Base-by-base conservation (phyloP, 805 yeast species). In the Yarrowia osloensis region DNA sequence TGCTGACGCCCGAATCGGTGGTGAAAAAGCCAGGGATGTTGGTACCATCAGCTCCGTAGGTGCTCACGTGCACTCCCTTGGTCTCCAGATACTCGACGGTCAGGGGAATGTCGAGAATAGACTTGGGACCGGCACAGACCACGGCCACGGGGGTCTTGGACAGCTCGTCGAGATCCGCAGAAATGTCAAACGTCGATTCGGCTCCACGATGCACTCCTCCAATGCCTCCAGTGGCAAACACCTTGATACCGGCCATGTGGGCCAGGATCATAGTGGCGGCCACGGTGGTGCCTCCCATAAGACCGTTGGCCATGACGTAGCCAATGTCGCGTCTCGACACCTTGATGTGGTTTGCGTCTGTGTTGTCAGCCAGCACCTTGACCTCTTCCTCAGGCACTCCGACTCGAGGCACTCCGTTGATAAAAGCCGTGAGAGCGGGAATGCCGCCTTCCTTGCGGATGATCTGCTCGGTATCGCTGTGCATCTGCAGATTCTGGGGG, bases 101-200 rank as follows among this genome's bases (percentile, higher is more conserved):
- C 70, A 88, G 81, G 11, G 83, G 86, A 66, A 92, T 88, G 73
- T 91, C 97, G 67, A 91, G 78, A 65, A 91, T 91, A 42, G 92
- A 86, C 74, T 91, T 91, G 1, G 97, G 97, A 0, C 97, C 97
- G 8, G 96, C 87, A 74, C 97, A 91, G 11, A 91, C 93, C n/a
- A 91, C 97, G 0, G 91, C 86, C 1, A 91, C 91, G 0, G 93
- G 90, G 0, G 97, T 92, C 67, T 86, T 81, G 1, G 92, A 88
- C 66, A 92, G 80, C 74, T 91, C 97, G 61, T 91, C 93, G 69
- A 91, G 81, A 76, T 91, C 97, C 2, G 97, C 96, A 72, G 93
- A 87, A 26, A 91, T 81, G 75, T 91, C 97, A 86, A 90, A 83
- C 1, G 92, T 85, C 31, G 77, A 70, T 67, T 89, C 88, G 22